Conservation (phyloP, 495 filamentous ascomycete species). For the Thozetella sp. region DNA sequence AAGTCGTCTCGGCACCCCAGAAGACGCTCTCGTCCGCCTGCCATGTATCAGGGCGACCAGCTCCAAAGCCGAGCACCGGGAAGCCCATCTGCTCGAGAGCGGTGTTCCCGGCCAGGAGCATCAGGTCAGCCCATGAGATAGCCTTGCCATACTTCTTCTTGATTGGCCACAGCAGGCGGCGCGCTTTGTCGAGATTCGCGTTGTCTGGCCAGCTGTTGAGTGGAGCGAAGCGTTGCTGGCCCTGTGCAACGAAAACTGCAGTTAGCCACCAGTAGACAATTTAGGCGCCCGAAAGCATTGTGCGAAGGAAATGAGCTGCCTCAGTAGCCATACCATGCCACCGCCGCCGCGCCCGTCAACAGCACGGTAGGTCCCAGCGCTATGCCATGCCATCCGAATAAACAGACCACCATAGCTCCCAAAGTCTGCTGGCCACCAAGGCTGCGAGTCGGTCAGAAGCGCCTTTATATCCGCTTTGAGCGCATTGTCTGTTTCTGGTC, state of each 20-base stretch:
- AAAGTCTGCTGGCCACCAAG: slow-evolving; percentile 80
- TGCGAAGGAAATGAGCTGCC: too few relatives aligned
- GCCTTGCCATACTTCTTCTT: slow-evolving; percentile 82
- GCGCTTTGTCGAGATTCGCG: slow-evolving; percentile 74
- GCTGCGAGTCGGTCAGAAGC: slow-evolving; percentile 75
- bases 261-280: too few relatives aligned
- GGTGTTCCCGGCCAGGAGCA: slow-evolving; percentile 71
- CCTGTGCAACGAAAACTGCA: too few relatives aligned
- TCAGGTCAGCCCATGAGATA: slow-evolving; percentile 75
- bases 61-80: slow-evolving; percentile 72
- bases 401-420: slow-evolving; percentile 78
- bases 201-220: slow-evolving; percentile 84
- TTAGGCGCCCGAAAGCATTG: too few relatives aligned
- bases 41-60: slow-evolving; percentile 68
- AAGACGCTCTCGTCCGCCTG: slow-evolving; percentile 71
- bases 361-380: slow-evolving; percentile 72
- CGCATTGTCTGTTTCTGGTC: too few relatives aligned
- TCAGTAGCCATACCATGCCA: too few relatives aligned
- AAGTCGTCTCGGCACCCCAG: slow-evolving; percentile 72
- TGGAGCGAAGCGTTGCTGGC: slow-evolving; percentile 74
- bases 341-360: slow-evolving; percentile 72
- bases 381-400: slow-evolving; percentile 79
- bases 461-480: slow-evolving; percentile 69
- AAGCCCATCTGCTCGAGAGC: slow-evolving; percentile 76
- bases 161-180: slow-evolving; percentile 75